A percentile compares a stretch with the other conserved stretches of the same genome.
phyloP scores from a whole-genome alignment of 2,329 filamentous ascomycete genomes.

The Niveomyces coronatus region DNA sequence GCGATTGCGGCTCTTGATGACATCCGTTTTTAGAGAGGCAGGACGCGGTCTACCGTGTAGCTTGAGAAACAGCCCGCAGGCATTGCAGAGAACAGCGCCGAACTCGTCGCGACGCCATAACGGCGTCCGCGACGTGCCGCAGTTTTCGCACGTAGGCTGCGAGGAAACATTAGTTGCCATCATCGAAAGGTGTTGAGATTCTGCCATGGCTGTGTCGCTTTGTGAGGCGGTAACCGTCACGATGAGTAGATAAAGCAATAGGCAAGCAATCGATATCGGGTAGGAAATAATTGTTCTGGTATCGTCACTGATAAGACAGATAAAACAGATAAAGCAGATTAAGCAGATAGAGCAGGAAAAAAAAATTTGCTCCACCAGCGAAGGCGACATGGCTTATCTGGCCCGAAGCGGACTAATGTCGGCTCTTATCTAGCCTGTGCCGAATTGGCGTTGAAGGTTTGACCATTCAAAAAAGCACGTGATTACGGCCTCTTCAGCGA shows the following conservation, averaged over 20 bases:
- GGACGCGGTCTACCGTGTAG: constrained; percentile 86
- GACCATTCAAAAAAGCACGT: constrained; percentile 18
- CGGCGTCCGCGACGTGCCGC: constrained; percentile 87
- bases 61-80: constrained; percentile 95
- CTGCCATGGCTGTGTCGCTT: constrained; percentile 27
- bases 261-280: constrained; percentile 29
- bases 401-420: constrained; percentile 1
- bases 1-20: constrained; percentile 97
- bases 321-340: too few relatives aligned
- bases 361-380: constrained; percentile 5
- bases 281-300: constrained; percentile 23
- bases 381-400: constrained; percentile 8
- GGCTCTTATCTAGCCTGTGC: constrained; percentile 3
- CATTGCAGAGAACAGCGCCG: constrained; percentile 94
- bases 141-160: constrained; percentile 96
- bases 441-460: constrained; percentile 3
- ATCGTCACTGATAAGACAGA: constrained; percentile 27
- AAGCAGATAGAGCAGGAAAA: too few relatives aligned
- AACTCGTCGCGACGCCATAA: constrained; percentile 96
- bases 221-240: constrained; percentile 21
- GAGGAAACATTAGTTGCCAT: constrained; percentile 51
- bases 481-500: constrained; percentile 14
- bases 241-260: constrained; percentile 19
- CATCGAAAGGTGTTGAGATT: too few relatives aligned
- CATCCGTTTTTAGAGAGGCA: constrained; percentile 95